Evolutionary conservation across 139 green algal species (phyloP), one percentile per base, ranked within the genome.

Genomic region (Zygnema circumcarinatum): DNA sequence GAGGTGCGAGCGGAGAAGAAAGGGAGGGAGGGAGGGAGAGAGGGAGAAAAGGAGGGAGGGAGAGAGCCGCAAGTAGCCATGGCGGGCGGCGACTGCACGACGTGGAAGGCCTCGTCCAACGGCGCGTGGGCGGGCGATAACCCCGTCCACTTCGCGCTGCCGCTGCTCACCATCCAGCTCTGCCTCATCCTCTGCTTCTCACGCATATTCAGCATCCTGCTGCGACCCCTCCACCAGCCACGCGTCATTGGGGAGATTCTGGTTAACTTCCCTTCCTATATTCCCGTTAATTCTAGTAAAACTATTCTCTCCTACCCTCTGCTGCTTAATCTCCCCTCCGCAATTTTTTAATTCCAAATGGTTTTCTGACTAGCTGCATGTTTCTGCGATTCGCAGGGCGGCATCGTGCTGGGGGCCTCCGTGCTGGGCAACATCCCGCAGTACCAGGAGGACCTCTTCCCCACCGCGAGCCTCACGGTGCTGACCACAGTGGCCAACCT

Each of bases 401-500:
- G 85, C 69, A 88, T 90, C 36, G 40, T 90, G 25, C 85, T 90
- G 3, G 85, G 85, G 2, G 42, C 78, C 53, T 88, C 85, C n/a
- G 83, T 79, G 20, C 41, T 90, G n/a, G 85, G 85, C 0, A 68
- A 88, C n/a, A 87, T 90, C 21, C 85, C 85, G n/a, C 67, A 79
- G 22, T 89, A 79, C 42, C 69, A 40, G 21, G 33, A 85, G 1
- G 41, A 29, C 74, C 68, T 89, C 81, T 89, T 89, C 81, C 84
- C 84, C 11, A n/a, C 81, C 21, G 21, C 74, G 11, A 80, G 42
- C 35, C 31, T 89, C 3, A 39, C 75, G 35, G 76, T 89, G 1
- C 84, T 89, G 33, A 76, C 38, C 11, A 89, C 84, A 21, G 29
- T 93, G 22, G 91, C 91, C 21, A 93, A 91, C 52, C 11, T 90